phyloP scores from a whole-genome alignment of 352 stramenopile genomes.

The Globisporangium abappressorium region DNA sequence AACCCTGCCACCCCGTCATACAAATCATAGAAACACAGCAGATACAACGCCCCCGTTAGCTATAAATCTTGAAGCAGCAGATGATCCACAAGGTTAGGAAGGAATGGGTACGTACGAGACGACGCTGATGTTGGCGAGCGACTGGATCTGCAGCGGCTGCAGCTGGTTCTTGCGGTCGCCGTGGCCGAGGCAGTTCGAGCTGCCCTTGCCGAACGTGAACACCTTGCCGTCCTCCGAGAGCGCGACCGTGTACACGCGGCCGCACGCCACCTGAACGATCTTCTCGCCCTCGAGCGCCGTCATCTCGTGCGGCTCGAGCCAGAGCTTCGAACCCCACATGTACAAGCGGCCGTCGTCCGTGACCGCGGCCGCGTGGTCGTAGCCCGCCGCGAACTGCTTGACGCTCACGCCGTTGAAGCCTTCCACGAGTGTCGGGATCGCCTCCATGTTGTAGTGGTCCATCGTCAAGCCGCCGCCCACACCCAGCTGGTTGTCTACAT shows the following conservation, averaged over 20 bases:
- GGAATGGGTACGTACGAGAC: conserved; percentile 38
- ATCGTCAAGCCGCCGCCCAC: conserved; percentile 87
- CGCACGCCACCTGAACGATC: conserved; percentile 80
- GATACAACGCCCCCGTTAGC: neutral
- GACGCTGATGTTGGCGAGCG: conserved; percentile 57
- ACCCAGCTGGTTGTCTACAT: conserved; percentile 84
- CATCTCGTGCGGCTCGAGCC: conserved; percentile 91
- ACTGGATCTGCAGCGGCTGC: conserved; percentile 78
- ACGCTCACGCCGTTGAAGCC: conserved; percentile 61
- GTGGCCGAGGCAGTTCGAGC: conserved; percentile 86
- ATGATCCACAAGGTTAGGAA: too few relatives aligned
- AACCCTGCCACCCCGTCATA: conserved; percentile 33
- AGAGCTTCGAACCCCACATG: conserved; percentile 89
- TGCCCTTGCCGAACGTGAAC: conserved; percentile 88
- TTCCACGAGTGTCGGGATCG: conserved; percentile 86
- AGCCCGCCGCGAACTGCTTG: conserved; percentile 90
- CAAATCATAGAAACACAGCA: neutral
- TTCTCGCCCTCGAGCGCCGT: conserved; percentile 70
- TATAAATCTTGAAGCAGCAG: neutral
- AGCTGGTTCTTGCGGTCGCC: conserved; percentile 86
- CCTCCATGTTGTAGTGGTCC: conserved; percentile 94
- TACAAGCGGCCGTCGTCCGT: conserved; percentile 74
- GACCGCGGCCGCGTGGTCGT: conserved; percentile 89
- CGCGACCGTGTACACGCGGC: conserved; percentile 80
- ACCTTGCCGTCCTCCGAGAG: conserved; percentile 71